Percentiles rank a stretch among this genome's conserved stretches.
These are phyloP conservation scores for Ampelomyces quisqualis DNA, from an alignment of 2,329 filamentous ascomycete species.

Conservation along the genomic window DNA sequence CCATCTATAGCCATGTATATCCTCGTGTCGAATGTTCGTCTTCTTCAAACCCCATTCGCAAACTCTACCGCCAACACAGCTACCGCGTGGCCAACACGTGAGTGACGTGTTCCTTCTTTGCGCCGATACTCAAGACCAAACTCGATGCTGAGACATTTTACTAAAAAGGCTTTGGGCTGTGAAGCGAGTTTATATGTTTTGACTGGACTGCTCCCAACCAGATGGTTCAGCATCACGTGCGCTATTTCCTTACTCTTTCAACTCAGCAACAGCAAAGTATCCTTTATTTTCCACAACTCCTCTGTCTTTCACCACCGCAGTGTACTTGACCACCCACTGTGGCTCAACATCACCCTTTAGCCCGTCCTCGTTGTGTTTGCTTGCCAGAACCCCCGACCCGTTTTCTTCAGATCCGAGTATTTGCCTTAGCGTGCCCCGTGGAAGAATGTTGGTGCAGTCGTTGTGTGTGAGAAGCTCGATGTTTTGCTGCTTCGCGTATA, in stretches of 20 bases:
- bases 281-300: slow-evolving; percentile 98
- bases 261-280: slow-evolving; percentile 84
- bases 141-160: not conserved
- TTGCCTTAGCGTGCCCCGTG: slow-evolving; percentile 79
- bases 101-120: slow-evolving; percentile 3
- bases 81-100: not conserved
- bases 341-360: slow-evolving; percentile 77
- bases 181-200: not conserved
- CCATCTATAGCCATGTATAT: not conserved
- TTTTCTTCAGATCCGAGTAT: slow-evolving; percentile 71
- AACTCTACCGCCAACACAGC: not conserved
- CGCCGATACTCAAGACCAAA: not conserved
- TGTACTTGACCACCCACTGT: slow-evolving; percentile 97
- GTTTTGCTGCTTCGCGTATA: slow-evolving; percentile 76
- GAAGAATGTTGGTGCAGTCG: slow-evolving; percentile 89
- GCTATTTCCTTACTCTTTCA: slow-evolving; percentile 43
- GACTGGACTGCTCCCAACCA: not conserved
- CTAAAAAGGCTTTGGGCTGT: too few relatives aligned
- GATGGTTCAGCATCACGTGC: not conserved
- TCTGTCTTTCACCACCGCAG: slow-evolving; percentile 87
- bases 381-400: slow-evolving; percentile 75
- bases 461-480: slow-evolving; percentile 92
- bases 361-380: slow-evolving; percentile 56
- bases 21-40: not conserved
- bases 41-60: not conserved